Conservation (phyloP, 306 rosid species). For the Rosa chinensis region DNA sequence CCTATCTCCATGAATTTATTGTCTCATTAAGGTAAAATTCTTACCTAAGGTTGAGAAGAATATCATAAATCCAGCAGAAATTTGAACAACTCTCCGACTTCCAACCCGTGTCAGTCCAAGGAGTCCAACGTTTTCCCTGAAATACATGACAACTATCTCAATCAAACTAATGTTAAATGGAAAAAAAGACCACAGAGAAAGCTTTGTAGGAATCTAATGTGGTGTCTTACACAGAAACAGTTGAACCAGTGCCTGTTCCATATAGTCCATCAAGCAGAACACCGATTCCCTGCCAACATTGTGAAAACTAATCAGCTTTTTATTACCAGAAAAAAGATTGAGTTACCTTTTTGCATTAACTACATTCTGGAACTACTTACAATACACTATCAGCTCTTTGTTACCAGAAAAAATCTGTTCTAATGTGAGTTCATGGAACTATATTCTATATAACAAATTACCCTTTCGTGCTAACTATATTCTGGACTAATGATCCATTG, state of each 20-base stretch:
- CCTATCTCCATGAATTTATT: constrained; percentile 5
- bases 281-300: constrained; percentile 67
- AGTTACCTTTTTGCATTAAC: neutral
- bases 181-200: constrained; percentile 5
- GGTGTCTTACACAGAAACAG: constrained; percentile 88
- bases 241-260: constrained; percentile 86
- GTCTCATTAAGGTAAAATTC: constrained; percentile 16
- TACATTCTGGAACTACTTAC: neutral
- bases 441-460: neutral
- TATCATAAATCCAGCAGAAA: constrained; percentile 96
- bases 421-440: neutral
- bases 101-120: constrained; percentile 96
- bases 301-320: constrained; percentile 11
- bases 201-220: constrained; percentile 16
- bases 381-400: neutral
- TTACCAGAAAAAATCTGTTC: neutral
- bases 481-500: neutral
- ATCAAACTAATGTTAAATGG: constrained; percentile 20
- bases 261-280: constrained; percentile 84
- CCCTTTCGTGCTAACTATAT: neutral
- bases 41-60: constrained; percentile 87
- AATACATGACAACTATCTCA: constrained; percentile 23
- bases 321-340: neutral
- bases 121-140: constrained; percentile 96
- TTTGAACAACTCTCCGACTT: constrained; percentile 94